Evolutionary conservation across 192 early-diverging fungal species (phyloP).

Genomic region (Coemansia pectinata): DNA sequence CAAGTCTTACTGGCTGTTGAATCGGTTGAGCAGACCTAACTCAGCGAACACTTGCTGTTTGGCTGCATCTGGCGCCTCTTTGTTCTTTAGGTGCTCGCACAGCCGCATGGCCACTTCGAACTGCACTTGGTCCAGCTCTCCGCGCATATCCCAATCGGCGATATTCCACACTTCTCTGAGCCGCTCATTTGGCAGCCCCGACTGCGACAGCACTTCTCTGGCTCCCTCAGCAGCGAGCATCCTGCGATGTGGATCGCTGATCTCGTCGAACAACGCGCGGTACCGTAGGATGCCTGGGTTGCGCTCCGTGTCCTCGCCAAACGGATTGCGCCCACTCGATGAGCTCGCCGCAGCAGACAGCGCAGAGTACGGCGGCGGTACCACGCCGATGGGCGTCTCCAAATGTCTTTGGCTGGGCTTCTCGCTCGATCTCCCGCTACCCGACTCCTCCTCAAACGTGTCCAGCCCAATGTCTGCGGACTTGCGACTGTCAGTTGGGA

Average conservation of each 20-base stretch:
- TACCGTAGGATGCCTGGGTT: slow-evolving; percentile 60
- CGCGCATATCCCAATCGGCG: slow-evolving; percentile 77
- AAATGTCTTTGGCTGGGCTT: slow-evolving; percentile 3
- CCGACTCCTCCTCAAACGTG: neutral
- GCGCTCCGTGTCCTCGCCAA: slow-evolving; percentile 58
- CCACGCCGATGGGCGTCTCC: slow-evolving; percentile 15
- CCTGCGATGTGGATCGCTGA: slow-evolving; percentile 40
- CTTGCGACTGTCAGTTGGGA: slow-evolving; percentile 58
- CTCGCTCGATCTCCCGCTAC: slow-evolving; percentile 15
- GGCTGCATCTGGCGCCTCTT: slow-evolving; percentile 30
- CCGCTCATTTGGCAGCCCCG: slow-evolving; percentile 64
- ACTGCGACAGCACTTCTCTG: slow-evolving; percentile 52
- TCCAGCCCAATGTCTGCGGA: slow-evolving; percentile 34
- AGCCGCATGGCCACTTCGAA: slow-evolving; percentile 84
- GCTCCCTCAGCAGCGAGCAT: slow-evolving; percentile 25
- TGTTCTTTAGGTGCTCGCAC: slow-evolving; percentile 43
- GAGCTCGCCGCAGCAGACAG: slow-evolving; percentile 34
- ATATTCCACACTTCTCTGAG: slow-evolving; percentile 75
- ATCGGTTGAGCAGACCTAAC: slow-evolving; percentile 39
- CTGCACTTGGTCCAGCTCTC: slow-evolving; percentile 82
- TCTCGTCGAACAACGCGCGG: slow-evolving; percentile 29
- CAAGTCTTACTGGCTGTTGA: slow-evolving; percentile 4
- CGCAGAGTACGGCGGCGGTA: slow-evolving; percentile 53
- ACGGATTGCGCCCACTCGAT: slow-evolving; percentile 62
- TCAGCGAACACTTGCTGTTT: slow-evolving; percentile 33